These are phyloP conservation scores for Saraca asoca DNA, from an alignment of 331 rosid species.

Conservation along the genomic window DNA sequence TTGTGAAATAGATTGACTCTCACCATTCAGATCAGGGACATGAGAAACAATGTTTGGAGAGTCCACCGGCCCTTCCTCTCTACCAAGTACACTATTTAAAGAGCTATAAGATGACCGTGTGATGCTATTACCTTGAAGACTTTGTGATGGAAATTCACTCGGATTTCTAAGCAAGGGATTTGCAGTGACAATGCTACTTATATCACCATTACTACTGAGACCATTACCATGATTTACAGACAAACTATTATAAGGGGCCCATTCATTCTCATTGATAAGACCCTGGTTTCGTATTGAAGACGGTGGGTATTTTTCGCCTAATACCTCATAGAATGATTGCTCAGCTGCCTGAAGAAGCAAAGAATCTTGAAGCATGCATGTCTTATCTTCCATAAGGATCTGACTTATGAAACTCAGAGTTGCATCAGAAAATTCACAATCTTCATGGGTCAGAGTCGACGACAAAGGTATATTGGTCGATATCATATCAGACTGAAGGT, in stretches of 20 bases:
- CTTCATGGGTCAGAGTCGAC: constrained; percentile 57
- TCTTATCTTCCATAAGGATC: constrained; percentile 93
- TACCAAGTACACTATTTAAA: constrained; percentile 54
- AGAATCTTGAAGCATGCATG: constrained; percentile 83
- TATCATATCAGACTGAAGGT: constrained; percentile 42
- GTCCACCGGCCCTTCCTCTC: constrained; percentile 59
- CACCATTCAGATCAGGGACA: constrained; percentile 51
- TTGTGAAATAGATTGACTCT: constrained; percentile 74
- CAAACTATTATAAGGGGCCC: no score
- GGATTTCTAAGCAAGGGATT: no score
- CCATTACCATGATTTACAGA: no score
- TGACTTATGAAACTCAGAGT: constrained; percentile 75
- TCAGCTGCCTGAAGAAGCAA: constrained; percentile 91
- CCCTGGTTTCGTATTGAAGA: no score
- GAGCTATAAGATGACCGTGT: constrained; percentile 57
- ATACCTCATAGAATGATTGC: constrained; percentile 79
- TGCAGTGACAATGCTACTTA: no score
- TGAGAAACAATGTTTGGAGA: constrained; percentile 58
- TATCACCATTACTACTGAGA: no score
- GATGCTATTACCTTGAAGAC: constrained; percentile 28
- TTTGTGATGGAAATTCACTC: no score
- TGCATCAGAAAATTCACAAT: constrained; percentile 84
- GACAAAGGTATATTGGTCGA: constrained; percentile 39
- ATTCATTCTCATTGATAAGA: no score
- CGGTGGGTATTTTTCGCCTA: no score